Evolutionary conservation across 768 basidiomycete genomes (phyloP).

Genomic region (Leucocoprinus birnbaumii): DNA sequence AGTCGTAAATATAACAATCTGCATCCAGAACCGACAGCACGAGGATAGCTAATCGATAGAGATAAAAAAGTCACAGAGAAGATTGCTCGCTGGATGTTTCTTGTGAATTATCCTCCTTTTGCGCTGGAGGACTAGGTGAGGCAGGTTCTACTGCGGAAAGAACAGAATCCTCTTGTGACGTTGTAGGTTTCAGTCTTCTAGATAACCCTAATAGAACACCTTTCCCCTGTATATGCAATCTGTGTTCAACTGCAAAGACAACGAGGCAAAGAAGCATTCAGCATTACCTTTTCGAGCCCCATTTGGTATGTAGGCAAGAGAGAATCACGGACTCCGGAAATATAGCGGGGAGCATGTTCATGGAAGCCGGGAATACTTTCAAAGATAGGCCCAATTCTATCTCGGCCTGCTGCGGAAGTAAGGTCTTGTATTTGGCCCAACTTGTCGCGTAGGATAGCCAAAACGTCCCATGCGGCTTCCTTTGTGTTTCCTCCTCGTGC

Average conservation of each 20-base stretch:
- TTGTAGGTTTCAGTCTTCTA: background rate
- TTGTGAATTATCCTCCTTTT: no score
- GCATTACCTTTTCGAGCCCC: slow-evolving; percentile 6
- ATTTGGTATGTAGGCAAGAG: background rate
- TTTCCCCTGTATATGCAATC: background rate
- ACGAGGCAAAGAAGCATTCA: background rate
- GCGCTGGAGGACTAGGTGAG: no score
- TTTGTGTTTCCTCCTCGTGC: background rate
- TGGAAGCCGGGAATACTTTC: slow-evolving; percentile 1
- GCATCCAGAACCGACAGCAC: no score
- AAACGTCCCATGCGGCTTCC: slow-evolving; percentile 2
- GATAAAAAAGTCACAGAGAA: no score
- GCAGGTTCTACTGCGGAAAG: background rate
- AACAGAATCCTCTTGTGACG: background rate
- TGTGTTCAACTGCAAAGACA: background rate
- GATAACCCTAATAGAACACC: background rate
- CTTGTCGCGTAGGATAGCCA: slow-evolving; percentile 4
- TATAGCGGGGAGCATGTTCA: background rate
- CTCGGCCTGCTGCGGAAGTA: background rate
- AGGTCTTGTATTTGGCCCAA: background rate
- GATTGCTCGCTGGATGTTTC: no score
- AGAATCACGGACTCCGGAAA: slow-evolving; percentile 1
- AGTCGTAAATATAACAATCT: no score
- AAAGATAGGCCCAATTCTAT: slow-evolving; percentile 8
- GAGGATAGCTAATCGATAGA: no score